Evolutionary conservation across 192 early-diverging fungal genomes (phyloP).

Genomic region (Coemansia umbellata): DNA sequence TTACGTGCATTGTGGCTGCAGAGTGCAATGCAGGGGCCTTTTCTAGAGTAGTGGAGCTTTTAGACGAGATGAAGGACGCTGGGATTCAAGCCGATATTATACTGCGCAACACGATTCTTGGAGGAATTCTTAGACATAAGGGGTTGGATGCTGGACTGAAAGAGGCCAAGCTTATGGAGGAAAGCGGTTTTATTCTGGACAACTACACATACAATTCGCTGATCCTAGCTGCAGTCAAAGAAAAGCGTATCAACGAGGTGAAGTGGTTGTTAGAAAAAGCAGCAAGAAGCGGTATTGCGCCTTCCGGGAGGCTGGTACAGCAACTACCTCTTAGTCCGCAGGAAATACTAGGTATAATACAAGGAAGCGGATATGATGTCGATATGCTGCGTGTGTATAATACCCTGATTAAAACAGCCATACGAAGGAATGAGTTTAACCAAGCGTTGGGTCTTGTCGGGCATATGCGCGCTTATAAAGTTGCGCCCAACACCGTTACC

Average conservation of each 20-base stretch:
- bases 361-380: constrained; percentile 1
- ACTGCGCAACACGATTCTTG: constrained; percentile 38
- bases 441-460: constrained; percentile 27
- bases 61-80: constrained; percentile 33
- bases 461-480: constrained; percentile 25
- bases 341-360: constrained; percentile 22
- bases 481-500: constrained; percentile 33
- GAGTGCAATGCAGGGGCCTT: constrained; percentile 35
- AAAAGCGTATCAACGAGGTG: constrained; percentile 16
- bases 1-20: constrained; percentile 35
- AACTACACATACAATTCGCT: constrained; percentile 30
- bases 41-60: constrained; percentile 8
- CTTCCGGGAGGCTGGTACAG: constrained; percentile 18
- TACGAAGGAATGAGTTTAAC: constrained; percentile 33
- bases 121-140: constrained; percentile 15
- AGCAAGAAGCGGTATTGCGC: constrained; percentile 19
- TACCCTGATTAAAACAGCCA: constrained; percentile 23
- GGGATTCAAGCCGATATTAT: constrained; percentile 30
- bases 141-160: constrained; percentile 27
- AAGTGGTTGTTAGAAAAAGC: constrained; percentile 12
- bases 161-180: constrained; percentile 32
- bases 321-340: constrained; percentile 16
- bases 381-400: constrained; percentile 39
- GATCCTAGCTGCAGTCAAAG: constrained; percentile 16
- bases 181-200: constrained; percentile 22